A percentile compares a stretch with the other conserved stretches of the same genome.
phyloP scores from a whole-genome alignment of 306 rosid species.

The Cucumis sativus region Cucumber_9930_V3 NC_026659.2:26864501-26865000 shows the following conservation, averaged over 20 bases:
- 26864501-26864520: conserved; percentile 37
- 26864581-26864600: conserved; percentile 11
- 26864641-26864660: conserved; percentile 70
- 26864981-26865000: conserved; percentile 47
- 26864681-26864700: conserved; percentile 52
- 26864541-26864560: not conserved
- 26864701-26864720: conserved; percentile 69
- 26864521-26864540: conserved; percentile 85
- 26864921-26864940: conserved; percentile 56
- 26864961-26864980: conserved; percentile 33
- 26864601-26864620: conserved; percentile 15
- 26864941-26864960: conserved; percentile 41
- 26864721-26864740: conserved; percentile 53
- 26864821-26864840: not conserved
- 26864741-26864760: conserved; percentile 91
- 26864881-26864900: conserved; percentile 73
- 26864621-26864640: conserved; percentile 79
- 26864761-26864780: conserved; percentile 63
- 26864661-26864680: conserved; percentile 50
- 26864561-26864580: not conserved
- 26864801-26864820: conserved; percentile 8
- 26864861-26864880: conserved; percentile 52
- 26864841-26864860: conserved; percentile 28
- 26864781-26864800: conserved; percentile 25
- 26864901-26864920: conserved; percentile 94